Evolutionary conservation across 805 yeast species (phyloP).

Genomic region (Ogataea sp.): DNA sequence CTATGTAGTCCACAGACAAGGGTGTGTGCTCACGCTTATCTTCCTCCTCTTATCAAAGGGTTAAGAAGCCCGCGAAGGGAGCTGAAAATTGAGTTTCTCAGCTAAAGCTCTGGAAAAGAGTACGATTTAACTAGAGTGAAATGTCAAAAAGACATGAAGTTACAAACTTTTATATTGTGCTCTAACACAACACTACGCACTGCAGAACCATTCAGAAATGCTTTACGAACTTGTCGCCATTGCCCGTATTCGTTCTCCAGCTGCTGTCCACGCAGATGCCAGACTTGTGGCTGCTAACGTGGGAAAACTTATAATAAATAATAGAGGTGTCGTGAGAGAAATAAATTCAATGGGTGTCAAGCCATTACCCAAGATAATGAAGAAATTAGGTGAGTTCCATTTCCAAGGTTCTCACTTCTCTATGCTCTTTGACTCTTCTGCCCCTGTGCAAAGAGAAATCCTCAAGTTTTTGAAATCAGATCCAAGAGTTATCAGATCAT

Average conservation of each 20-base stretch:
- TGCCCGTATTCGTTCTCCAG: slow-evolving; percentile 67
- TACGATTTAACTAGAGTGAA: too few relatives aligned
- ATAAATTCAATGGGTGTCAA: slow-evolving; percentile 73
- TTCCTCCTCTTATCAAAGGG: too few relatives aligned
- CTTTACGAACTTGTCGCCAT: slow-evolving; percentile 86
- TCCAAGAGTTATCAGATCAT: slow-evolving; percentile 83
- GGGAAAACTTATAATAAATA: slow-evolving; percentile 74
- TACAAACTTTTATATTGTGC: too few relatives aligned
- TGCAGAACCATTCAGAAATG: slow-evolving; percentile 37
- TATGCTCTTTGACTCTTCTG: slow-evolving; percentile 79
- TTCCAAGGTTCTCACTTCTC: slow-evolving; percentile 86
- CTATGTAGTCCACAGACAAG: too few relatives aligned
- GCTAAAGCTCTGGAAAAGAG: too few relatives aligned
- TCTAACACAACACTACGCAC: too few relatives aligned
- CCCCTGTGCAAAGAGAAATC: slow-evolving; percentile 81
- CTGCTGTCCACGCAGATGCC: slow-evolving; percentile 48
- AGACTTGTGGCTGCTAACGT: slow-evolving; percentile 51
- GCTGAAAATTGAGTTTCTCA: too few relatives aligned
- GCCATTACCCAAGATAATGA: slow-evolving; percentile 71
- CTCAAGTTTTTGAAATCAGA: slow-evolving; percentile 73
- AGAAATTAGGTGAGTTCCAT: slow-evolving; percentile 81
- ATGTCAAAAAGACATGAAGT: too few relatives aligned
- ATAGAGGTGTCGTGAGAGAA: slow-evolving; percentile 90
- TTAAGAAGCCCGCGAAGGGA: too few relatives aligned
- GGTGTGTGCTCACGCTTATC: too few relatives aligned